These are phyloP conservation scores for Mycotypha africana DNA, from an alignment of 371 early-diverging fungal genomes.

Conservation along the genomic window DNA sequence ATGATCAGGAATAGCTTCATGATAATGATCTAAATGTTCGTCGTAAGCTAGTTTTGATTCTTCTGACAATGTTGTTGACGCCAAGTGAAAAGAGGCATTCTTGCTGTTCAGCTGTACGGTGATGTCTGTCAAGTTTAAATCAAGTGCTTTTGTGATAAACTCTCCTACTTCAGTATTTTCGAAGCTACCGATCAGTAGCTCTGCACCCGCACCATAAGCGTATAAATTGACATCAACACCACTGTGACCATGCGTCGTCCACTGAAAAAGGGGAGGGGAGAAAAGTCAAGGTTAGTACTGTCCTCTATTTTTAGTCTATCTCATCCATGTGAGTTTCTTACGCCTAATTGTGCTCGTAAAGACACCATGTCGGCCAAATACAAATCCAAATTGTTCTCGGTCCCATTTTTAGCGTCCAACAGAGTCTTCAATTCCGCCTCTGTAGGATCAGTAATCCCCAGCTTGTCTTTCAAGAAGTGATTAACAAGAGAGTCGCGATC, in stretches of 20 bases:
- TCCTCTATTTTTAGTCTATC: neutral
- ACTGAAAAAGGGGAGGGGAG: no score
- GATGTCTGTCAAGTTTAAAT: slow-evolving; percentile 56
- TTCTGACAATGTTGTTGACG: slow-evolving; percentile 10
- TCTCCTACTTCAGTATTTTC: slow-evolving; percentile 88
- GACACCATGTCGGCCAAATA: slow-evolving; percentile 69
- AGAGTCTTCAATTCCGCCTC: slow-evolving; percentile 44
- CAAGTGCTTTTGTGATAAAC: slow-evolving; percentile 61
- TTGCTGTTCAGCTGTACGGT: slow-evolving; percentile 53
- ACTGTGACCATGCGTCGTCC: slow-evolving; percentile 91
- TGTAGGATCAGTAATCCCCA: slow-evolving; percentile 70
- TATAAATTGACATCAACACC: slow-evolving; percentile 94
- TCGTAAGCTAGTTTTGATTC: slow-evolving; percentile 23
- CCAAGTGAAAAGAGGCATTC: slow-evolving; percentile 19
- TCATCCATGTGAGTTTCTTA: no score
- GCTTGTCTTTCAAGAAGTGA: slow-evolving; percentile 47
- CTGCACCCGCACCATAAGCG: slow-evolving; percentile 56
- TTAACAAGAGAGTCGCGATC: slow-evolving; percentile 27
- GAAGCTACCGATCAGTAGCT: slow-evolving; percentile 56
- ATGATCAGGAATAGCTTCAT: no score
- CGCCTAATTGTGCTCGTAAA: slow-evolving; percentile 64
- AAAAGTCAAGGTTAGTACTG: no score
- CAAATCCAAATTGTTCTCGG: slow-evolving; percentile 31
- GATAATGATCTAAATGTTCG: slow-evolving; percentile 28
- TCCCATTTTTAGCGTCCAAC: neutral